Evolutionary conservation across 345 rosid species (phyloP), one percentile per base, ranked within the genome.

Genomic region (Cardamine occulta): DNA sequence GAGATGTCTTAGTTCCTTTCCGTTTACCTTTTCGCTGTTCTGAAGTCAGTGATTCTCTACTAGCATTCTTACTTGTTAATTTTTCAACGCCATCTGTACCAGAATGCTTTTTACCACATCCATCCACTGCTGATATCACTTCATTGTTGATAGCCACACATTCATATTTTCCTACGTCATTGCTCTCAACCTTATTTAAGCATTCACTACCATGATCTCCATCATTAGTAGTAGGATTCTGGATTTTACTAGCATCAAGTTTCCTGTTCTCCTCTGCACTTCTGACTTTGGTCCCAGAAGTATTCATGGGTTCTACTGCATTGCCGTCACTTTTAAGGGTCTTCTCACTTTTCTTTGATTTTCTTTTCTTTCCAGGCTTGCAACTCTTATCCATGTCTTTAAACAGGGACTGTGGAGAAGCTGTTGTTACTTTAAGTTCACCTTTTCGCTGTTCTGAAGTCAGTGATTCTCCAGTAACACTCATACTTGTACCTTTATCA

Each of bases 21-120:
- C 1, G 11, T 39, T 55, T 39, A 53, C 53, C 63, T 53, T 63
- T 73, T 35, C 2, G 31, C 19, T 62, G 53, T 69, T 48, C 42
- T 60, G 62, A 55, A 32, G 51, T 31, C 65, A 63, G 39, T 29
- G 79, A 49, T 37, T 39, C 63, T 66, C 23, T 49, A 42, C 26
- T 49, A 18, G 34, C 76, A 24, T 65, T 60, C 23, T 60, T 69
- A 40, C 54, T 42, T 48, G 9, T 14, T 31, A 35, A 8, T 44
- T 55, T 55, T 18, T 19, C 72, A 19, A 45, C 32, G 29, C 47
- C 57, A 55, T 44, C 44, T 8, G 64, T 31, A 66, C 45, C 29
- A 23, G 12, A 45, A 53, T 59, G 61, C 61, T 37, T 75, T 63
- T 29, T 74, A 53, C 59, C 73, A 60, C 74, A 83, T 32, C 34